A percentile compares a stretch with the other conserved stretches of the same genome.
These are phyloP conservation scores for Quercus bicolor DNA, from an alignment of 306 rosid genomes.

Conservation along the genomic window DNA sequence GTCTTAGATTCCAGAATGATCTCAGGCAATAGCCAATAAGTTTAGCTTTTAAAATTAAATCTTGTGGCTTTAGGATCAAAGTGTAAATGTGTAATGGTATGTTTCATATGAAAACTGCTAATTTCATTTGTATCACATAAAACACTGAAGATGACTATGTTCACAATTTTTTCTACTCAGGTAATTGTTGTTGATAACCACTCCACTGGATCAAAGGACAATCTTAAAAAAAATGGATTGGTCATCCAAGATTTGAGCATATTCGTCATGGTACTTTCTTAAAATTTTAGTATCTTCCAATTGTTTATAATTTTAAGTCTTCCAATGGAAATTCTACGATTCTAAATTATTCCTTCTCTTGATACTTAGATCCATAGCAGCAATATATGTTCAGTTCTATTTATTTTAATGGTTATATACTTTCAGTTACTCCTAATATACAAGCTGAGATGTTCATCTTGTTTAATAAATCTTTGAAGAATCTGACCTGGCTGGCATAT, in stretches of 20 bases:
- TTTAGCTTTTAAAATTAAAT: no score
- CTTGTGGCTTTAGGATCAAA: no score
- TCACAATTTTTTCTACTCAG: conserved; percentile 35
- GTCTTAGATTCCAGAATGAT: no score
- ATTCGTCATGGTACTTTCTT: conserved; percentile 80
- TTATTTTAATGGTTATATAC: not conserved
- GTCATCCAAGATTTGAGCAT: conserved; percentile 94
- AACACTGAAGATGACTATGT: not conserved
- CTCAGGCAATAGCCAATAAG: no score
- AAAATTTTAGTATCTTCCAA: not conserved
- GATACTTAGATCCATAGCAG: not conserved
- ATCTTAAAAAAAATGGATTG: conserved; percentile 80
- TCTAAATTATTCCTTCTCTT: not conserved
- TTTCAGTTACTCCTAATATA: not conserved
- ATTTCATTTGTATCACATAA: not conserved
- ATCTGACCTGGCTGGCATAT: no score
- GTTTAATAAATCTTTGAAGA: no score
- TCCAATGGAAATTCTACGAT: not conserved
- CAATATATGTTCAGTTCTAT: not conserved
- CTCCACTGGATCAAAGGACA: conserved; percentile 92
- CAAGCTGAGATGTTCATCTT: not conserved
- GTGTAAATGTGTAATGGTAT: no score
- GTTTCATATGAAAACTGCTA: not conserved
- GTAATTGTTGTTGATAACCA: conserved; percentile 86
- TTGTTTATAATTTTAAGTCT: not conserved